A percentile compares a stretch with the other conserved stretches of the same genome.
phyloP scores from a whole-genome alignment of 108 stramenopile genomes.

The Pseudonitzschia multistriata region DNA sequence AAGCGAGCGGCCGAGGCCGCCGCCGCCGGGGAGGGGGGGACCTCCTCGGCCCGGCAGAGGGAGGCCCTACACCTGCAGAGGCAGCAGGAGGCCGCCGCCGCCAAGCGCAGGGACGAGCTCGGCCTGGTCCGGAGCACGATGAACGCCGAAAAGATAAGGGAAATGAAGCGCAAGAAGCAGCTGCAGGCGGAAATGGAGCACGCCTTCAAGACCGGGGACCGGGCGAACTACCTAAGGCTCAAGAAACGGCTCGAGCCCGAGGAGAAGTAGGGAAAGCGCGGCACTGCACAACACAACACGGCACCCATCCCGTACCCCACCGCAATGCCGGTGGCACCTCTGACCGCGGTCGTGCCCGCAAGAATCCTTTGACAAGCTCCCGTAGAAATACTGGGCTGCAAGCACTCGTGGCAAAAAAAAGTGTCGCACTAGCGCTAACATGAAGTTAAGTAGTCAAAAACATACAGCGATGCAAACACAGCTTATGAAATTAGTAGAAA shows the following conservation, averaged over 20 bases:
- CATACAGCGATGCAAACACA: too few species aligned
- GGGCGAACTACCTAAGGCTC: conserved; percentile 56
- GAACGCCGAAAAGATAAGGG: conserved; percentile 64
- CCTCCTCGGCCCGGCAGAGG: conserved; percentile 6
- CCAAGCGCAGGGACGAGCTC: conserved; percentile 51
- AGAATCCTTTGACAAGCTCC: too few species aligned
- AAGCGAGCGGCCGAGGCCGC: conserved; percentile 26
- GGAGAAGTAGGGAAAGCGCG: conserved; percentile 10
- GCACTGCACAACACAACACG: too few species aligned
- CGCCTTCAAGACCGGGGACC: conserved; percentile 83
- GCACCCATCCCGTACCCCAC: too few species aligned
- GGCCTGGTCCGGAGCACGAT: conserved; percentile 45
- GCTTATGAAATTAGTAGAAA: too few species aligned
- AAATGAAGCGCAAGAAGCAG: conserved; percentile 77
- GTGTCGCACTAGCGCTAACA: too few species aligned
- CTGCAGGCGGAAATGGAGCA: conserved; percentile 75
- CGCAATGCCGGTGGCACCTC: too few species aligned
- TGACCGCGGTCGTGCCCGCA: too few species aligned
- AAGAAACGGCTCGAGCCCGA: conserved; percentile 70
- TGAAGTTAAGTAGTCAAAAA: too few species aligned
- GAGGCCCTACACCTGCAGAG: conserved; percentile 38
- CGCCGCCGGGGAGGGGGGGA: conserved; percentile 3
- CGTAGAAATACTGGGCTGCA: too few species aligned
- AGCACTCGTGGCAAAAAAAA: too few species aligned
- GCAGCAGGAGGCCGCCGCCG: conserved; percentile 48